phyloP scores from a whole-genome alignment of 352 stramenopile genomes.

The Phytophthora hybrid region DNA sequence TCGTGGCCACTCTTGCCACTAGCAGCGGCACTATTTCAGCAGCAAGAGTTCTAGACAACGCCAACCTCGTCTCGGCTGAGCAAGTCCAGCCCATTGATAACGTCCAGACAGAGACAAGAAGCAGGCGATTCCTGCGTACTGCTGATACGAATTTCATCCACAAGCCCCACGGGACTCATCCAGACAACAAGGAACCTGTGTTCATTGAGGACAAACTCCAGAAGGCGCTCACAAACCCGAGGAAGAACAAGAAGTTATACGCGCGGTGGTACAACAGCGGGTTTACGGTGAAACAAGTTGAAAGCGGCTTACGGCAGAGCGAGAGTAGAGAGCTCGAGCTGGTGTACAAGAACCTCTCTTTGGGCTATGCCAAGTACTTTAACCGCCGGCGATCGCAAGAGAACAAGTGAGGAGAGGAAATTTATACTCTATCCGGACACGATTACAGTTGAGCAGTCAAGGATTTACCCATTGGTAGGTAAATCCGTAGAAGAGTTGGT shows the following conservation, averaged over 20 bases:
- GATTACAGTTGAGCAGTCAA: slow-evolving; percentile 1
- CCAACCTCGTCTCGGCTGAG: not conserved
- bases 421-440: not conserved
- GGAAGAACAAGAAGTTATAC: slow-evolving; percentile 27
- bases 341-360: slow-evolving; percentile 18
- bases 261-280: slow-evolving; percentile 30
- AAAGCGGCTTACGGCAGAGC: not conserved
- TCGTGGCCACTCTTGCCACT: slow-evolving; percentile 4
- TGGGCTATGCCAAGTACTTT: slow-evolving; percentile 22
- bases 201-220: slow-evolving; percentile 25
- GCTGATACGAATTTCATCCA: not conserved
- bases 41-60: not conserved
- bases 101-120: not conserved
- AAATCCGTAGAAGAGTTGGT: not conserved
- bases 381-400: slow-evolving; percentile 13
- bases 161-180: not conserved
- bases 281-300: slow-evolving; percentile 20
- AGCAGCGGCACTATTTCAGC: slow-evolving; percentile 5
- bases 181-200: not conserved
- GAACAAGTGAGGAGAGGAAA: not conserved
- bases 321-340: slow-evolving; percentile 24
- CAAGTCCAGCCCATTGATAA: not conserved
- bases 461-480: slow-evolving; percentile 19
- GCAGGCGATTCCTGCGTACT: slow-evolving; percentile 19
- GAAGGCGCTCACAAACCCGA: slow-evolving; percentile 16